Base-by-base conservation (phyloP, 345 rosid species). In the Ceriops tagal region DNA sequence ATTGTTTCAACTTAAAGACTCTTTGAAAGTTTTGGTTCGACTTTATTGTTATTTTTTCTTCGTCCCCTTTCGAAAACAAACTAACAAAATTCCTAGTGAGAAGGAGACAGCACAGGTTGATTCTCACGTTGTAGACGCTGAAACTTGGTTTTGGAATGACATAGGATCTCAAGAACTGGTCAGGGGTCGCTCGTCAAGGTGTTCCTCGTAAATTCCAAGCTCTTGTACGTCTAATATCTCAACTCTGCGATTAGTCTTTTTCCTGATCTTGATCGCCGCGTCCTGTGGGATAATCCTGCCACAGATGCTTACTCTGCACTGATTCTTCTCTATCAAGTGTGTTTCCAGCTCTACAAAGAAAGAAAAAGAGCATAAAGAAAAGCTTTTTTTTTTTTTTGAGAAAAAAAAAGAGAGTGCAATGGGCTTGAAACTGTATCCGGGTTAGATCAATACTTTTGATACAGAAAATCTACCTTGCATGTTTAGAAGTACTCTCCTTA, bases 191-290 rank as follows among this genome's bases (percentile, higher is more conserved):
- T 79, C 70, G 5, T 68, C 57, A 4, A 65, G 61, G 11, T 66
- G 11, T 28, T 62, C 64, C 19, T 15, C 19, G 64, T 21, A 22
- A 72, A 26, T 51, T 28, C 53, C 21, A 18, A 81, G 56, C 13
- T 79, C 81, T 35, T 81, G 82, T 21, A 81, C 71, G 2, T 85
- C 89, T 70, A 85, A 43, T 64, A 85, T 85, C 80, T 77, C 85
- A 16, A 85, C 86, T 61, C 89, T 73, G 10, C 86, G 82, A 34
- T 85, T 85, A 3, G 79, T 83, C 72, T 79, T 85, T 66, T 79
- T 85, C 47, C 86, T 83, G 47, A 85, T 74, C 21, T 73, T 79
- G 64, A 83, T 85, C 20, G 86, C 89, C 28, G 77, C 77, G 7
- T 85, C 85, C 57, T 73, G 73, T 0, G 83, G 89, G 35, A 66